Evolutionary conservation across 768 basidiomycete genomes (phyloP).

Genomic region (Tricholoma matsutake): DNA sequence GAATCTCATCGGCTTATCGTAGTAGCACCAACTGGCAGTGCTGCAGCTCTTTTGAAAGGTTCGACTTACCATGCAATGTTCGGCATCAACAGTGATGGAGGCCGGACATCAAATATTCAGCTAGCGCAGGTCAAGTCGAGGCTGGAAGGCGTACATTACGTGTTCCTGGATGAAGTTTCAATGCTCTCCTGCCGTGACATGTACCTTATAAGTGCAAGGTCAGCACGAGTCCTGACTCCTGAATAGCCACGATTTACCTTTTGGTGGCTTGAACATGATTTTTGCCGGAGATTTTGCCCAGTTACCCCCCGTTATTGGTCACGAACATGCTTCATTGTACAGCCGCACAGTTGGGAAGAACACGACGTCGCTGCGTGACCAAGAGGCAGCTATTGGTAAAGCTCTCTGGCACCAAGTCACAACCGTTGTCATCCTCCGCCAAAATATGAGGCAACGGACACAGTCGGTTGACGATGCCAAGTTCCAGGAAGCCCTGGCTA

Average conservation of each 20-base stretch:
- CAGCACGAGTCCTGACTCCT: too few relatives aligned
- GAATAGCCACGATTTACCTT: constrained; percentile 24
- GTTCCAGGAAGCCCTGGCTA: constrained; percentile 26
- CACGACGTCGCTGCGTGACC: too few relatives aligned
- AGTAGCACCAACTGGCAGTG: constrained; percentile 30
- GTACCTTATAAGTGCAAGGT: constrained; percentile 23
- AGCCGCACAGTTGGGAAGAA: too few relatives aligned
- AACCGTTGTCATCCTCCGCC: not conserved
- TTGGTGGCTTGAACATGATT: constrained; percentile 32
- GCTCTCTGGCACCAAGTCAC: too few relatives aligned
- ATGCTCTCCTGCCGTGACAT: constrained; percentile 24
- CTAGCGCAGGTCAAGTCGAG: not conserved
- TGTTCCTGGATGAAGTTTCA: constrained; percentile 37
- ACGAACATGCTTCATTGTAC: not conserved
- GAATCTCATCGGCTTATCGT: constrained; percentile 14
- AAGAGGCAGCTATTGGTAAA: too few relatives aligned
- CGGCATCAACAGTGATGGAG: constrained; percentile 11
- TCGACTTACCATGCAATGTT: constrained; percentile 35
- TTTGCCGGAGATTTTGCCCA: constrained; percentile 47
- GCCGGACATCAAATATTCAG: not conserved
- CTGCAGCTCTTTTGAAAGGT: constrained; percentile 28
- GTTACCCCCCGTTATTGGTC: constrained; percentile 30
- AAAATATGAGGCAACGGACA: constrained; percentile 33
- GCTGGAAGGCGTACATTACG: constrained; percentile 31
- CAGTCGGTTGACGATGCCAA: constrained; percentile 20